Percentiles rank a stretch among this genome's conserved stretches.
phyloP scores from a whole-genome alignment of 257 asterid genomes.

The Ophiorrhiza pumila region DNA sequence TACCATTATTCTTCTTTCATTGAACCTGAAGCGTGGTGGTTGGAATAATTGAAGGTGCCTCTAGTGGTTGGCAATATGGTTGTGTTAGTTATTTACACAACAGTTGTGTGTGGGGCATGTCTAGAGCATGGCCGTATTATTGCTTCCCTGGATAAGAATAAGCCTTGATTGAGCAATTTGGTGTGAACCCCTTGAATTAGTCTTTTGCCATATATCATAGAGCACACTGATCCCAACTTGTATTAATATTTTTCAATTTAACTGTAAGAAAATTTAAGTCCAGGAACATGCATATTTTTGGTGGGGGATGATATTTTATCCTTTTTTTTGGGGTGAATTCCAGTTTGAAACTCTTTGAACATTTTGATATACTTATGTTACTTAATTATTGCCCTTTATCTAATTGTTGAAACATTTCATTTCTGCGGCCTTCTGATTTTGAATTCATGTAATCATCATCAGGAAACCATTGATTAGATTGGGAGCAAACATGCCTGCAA shows the following conservation, averaged over 20 bases:
- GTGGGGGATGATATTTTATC: neutral
- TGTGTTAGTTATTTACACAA: slow-evolving; percentile 25
- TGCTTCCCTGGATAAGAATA: slow-evolving; percentile 17
- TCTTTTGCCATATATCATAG: neutral
- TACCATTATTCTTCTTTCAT: slow-evolving; percentile 29
- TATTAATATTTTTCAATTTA: neutral
- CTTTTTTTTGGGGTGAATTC: neutral
- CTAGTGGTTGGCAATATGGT: slow-evolving; percentile 26
- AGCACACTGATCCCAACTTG: neutral
- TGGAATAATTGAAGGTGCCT: slow-evolving; percentile 29
- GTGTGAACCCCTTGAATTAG: neutral
- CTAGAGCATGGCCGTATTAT: slow-evolving; percentile 22
- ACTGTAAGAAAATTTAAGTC: neutral
- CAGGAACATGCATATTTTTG: neutral
- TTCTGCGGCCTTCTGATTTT: neutral
- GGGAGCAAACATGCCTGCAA: slow-evolving; percentile 98
- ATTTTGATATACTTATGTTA: neutral
- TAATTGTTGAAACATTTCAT: neutral
- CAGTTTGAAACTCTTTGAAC: neutral
- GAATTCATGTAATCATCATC: slow-evolving; percentile 12
- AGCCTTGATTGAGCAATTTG: neutral
- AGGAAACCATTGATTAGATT: slow-evolving; percentile 82
- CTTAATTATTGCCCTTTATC: neutral
- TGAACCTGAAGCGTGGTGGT: slow-evolving; percentile 35
- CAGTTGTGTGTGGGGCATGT: slow-evolving; percentile 42